Evolutionary conservation across 2,329 filamentous ascomycete species (phyloP), one percentile per base, ranked within the genome.

Genomic region (Pestalotiopsis sp.): DNA sequence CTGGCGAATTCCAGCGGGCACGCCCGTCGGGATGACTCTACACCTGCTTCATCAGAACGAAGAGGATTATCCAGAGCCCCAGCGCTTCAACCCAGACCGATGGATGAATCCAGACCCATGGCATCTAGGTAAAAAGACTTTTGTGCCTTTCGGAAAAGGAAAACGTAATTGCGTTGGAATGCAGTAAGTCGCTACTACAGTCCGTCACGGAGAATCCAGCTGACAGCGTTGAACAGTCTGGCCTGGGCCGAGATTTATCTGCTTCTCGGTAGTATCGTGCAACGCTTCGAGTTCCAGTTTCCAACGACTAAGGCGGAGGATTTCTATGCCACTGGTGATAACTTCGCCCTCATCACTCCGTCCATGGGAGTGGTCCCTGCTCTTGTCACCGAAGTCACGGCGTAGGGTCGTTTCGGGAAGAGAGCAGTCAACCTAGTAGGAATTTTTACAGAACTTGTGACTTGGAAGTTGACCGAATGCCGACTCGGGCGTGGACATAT

Each of bases 1-100:
- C 23, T 77, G 74, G 72, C 67, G 61, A 3, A 77, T 78, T 36
- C 74, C 75, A 6, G 73, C 73, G 2, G 74, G 74, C 61, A 78
- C 74, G 14, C 75, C 75, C 1, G 72, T 78, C 17, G 75, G 75
- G 1, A 78, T 77, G 75, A 77, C 74, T 3, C 49, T 70, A 1
- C 58, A 72, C 27, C 59, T 77, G 27, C 71, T 78, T 65, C 75
- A 77, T 52, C 70, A 66, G 31, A 71, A 78, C 27, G 71, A 74
- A 49, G 38, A 66, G n/a, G 38, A 70, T 20, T 78, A 76, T 69
- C 73, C 71, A 4, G 71, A 73, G 2, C 73, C 73, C 11, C 39
- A 69, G 49, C 45, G 31, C 9, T 75, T 79, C 65, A 72, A 75
- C 14, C 78, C 77, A 0, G 74, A 77, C 57, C 70, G 78, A 39